Percentiles rank a stretch among this genome's conserved stretches.
phyloP scores from a whole-genome alignment of 2,329 filamentous ascomycete genomes.

The Phoma sp. region DNA sequence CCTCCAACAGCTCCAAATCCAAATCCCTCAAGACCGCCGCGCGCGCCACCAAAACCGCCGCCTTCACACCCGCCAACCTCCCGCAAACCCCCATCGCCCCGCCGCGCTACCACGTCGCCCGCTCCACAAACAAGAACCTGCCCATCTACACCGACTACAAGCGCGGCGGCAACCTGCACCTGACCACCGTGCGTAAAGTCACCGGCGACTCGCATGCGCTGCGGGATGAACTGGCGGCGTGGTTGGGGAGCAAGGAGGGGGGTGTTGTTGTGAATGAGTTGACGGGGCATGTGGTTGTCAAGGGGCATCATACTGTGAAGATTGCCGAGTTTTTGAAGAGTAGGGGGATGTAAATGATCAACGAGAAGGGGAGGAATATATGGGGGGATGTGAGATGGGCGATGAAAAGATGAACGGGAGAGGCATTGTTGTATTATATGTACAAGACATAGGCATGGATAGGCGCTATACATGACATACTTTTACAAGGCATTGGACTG shows the following conservation, averaged over 20 bases:
- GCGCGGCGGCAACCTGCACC: conserved; percentile 75
- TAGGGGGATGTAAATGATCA: conserved; percentile 27
- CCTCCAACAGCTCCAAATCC: no score
- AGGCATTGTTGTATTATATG: conserved; percentile 17
- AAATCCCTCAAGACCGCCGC: conserved; percentile 11
- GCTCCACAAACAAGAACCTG: conserved; percentile 74
- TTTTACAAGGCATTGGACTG: no score
- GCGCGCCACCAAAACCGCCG: conserved; percentile 12
- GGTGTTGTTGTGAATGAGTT: conserved; percentile 65
- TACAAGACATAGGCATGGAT: conserved; percentile 7
- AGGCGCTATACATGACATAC: not conserved
- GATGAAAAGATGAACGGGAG: not conserved
- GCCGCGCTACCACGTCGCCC: conserved; percentile 72
- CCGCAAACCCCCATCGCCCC: conserved; percentile 27
- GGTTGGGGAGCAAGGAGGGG: conserved; percentile 64
- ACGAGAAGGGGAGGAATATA: no score
- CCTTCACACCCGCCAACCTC: conserved; percentile 16
- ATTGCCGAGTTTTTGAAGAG: conserved; percentile 23
- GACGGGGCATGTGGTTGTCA: conserved; percentile 70
- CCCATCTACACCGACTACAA: conserved; percentile 79
- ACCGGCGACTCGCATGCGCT: conserved; percentile 74
- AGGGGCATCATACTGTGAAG: conserved; percentile 30
- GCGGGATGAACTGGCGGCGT: conserved; percentile 67
- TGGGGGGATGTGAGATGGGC: no score
- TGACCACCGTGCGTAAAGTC: conserved; percentile 80